Evolutionary conservation across 2,329 filamentous ascomycete genomes (phyloP), one percentile per base, ranked within the genome.

Genomic region (Pyrenophora teres): DNA sequence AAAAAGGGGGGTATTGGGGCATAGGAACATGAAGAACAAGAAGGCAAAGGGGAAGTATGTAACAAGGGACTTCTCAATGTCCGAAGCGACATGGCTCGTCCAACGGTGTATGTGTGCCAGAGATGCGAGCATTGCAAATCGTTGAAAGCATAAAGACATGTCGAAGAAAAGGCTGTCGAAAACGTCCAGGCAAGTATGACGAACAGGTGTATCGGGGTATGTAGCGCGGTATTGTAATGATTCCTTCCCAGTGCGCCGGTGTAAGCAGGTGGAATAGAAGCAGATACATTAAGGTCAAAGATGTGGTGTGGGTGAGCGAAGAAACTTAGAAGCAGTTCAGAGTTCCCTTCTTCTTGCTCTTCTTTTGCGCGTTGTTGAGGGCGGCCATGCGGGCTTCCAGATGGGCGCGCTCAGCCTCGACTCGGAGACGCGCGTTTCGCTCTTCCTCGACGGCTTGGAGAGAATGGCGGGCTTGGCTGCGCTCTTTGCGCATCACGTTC

Each of bases 391-490:
- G 85, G 78, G 96, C 91, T 77, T 99, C 93, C 21, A 99, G 83
- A 68, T 96, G 90, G 33, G 88, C 89, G 46, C 89, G 83, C 37
- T 94, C 94, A 60, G 89, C 86, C 79, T 99, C 94, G 31, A 95
- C 92, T 57, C 93, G 90, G 59, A 91, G 83, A 54, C 94, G 83
- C 78, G 96, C 95, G 78, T 90, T 93, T 65, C 93, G 86, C 81
- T 99, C 94, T 76, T 99, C 93, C 73, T 99, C 95, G 18, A 97
- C 90, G 55, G 92, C 90, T 73, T 96, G 91, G 63, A 97, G 83
- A 58, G 83, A 86, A 57, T 86, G 81, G 27, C 86, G 79, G 30
- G 82, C 82, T 32, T 79, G 81, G 63, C 78, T 81, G 52, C 80
- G 77, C 71, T 87, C 83, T 65, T 85, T 84, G 64, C 79, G 79